These are phyloP conservation scores for Fusarium chlamydosporum DNA, from an alignment of 2,329 filamentous ascomycete genomes.

Conservation along the genomic window DNA sequence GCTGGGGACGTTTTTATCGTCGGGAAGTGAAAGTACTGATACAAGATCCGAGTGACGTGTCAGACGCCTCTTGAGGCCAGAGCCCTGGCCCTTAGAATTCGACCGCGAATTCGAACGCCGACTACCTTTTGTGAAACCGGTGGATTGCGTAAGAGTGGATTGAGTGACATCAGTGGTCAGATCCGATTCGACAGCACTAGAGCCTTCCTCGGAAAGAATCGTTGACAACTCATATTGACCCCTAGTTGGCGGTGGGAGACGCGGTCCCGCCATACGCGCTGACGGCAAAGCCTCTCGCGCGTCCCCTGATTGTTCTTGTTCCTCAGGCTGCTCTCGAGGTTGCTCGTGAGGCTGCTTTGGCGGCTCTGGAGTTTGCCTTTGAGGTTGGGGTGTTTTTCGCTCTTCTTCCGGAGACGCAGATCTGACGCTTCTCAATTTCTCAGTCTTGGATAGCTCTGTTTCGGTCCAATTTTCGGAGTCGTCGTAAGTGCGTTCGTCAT, in stretches of 20 bases:
- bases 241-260: constrained; percentile 65
- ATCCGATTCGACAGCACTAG: constrained; percentile 63
- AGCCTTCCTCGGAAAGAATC: constrained; percentile 67
- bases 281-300: constrained; percentile 42
- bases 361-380: constrained; percentile 6
- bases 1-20: constrained; percentile 67
- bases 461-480: constrained; percentile 50
- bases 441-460: constrained; percentile 43
- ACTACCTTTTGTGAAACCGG: constrained; percentile 63
- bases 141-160: constrained; percentile 68
- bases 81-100: constrained; percentile 59
- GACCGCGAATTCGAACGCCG: constrained; percentile 59
- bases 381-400: constrained; percentile 32
- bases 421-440: constrained; percentile 34
- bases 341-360: constrained; percentile 7
- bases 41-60: constrained; percentile 96
- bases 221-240: constrained; percentile 70
- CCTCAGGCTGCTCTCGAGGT: constrained; percentile 1
- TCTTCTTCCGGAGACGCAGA: constrained; percentile 44
- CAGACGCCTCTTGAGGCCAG: constrained; percentile 78
- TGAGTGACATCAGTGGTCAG: constrained; percentile 67
- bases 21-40: constrained; percentile 85
- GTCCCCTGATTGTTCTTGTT: constrained; percentile 21
- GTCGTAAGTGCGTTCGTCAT: constrained; percentile 42
- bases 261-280: constrained; percentile 53